Evolutionary conservation across 495 filamentous ascomycete genomes (phyloP), one percentile per base, ranked within the genome.

Genomic region (Penicillium robsamsonii): DNA sequence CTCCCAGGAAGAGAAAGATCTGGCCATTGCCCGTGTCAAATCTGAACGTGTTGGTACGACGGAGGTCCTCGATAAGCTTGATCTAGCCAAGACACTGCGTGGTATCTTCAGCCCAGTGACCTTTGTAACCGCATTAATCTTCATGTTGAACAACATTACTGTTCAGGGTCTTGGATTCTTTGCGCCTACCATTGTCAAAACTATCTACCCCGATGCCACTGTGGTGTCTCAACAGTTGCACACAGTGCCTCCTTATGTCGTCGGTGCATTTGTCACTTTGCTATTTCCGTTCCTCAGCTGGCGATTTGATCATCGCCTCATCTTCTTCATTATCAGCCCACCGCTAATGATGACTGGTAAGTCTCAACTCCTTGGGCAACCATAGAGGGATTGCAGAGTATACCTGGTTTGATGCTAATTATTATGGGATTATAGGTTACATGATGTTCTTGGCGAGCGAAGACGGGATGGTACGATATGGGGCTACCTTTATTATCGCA

Each of bases 201-300:
- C 80, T 27, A 90, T 91, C 31, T 81, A 81, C 50, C 80, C 79
- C 4, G 45, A 78, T 17, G 73, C 73, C 59, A 75, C 68, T 31
- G 78, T 82, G 25, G 70, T 90, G 47, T 77, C 75, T 25, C 79
- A 80, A 55, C 85, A 87, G 60, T 81, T 90, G 0, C 81, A 79
- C 58, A 89, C 88, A 0, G 87, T 90, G 0, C 88, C 88, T 0
- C 87, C 87, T 0, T 90, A 90, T 60, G 72, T 85, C 5, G 78
- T 89, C 3, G 87, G 86, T 10, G 85, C 76, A 12, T 83, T 87
- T 64, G 87, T 89, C 73, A 84, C 82, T 5, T 51, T 90, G 2
- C 56, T 81, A 6, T 72, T 90, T 46, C 84, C 86, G 0, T 78
- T 79, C 55, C 67, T 89, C 24, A 84, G 79, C 65, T 86, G 81